Evolutionary conservation across 2,329 filamentous ascomycete genomes (phyloP).

Genomic region (Emericellopsis cladophorae): DNA sequence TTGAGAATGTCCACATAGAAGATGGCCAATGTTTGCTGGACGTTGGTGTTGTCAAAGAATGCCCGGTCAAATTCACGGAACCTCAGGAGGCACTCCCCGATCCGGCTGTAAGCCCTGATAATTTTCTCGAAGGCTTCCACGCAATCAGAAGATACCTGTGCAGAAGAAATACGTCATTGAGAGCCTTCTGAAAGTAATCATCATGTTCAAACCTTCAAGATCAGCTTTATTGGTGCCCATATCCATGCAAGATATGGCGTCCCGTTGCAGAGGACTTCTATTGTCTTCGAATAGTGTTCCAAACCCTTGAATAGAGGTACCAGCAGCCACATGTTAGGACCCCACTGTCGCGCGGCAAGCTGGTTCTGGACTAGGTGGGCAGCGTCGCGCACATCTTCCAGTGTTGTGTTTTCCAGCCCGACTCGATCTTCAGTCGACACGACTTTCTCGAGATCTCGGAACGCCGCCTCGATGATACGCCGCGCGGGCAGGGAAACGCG

Average conservation of each 20-base stretch:
- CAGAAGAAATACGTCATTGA: background rate
- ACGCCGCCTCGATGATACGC: background rate
- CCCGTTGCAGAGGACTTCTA: conserved; percentile 31
- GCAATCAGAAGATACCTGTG: conserved; percentile 16
- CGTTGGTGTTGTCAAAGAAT: conserved; percentile 15
- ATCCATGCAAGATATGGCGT: conserved; percentile 31
- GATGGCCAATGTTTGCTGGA: conserved; percentile 25
- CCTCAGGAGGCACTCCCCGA: conserved; percentile 22
- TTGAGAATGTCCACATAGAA: conserved; percentile 34
- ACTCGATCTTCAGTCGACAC: background rate
- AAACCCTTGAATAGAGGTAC: conserved; percentile 26
- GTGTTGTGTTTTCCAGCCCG: conserved; percentile 10
- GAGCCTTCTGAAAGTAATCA: background rate
- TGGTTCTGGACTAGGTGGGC: conserved; percentile 23
- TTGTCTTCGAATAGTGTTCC: conserved; percentile 24
- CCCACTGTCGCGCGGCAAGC: conserved; percentile 19
- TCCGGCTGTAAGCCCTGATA: conserved; percentile 23
- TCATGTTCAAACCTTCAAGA: conserved; percentile 11
- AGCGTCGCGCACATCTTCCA: conserved; percentile 22
- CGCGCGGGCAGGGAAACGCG: background rate
- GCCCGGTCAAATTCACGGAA: conserved; percentile 20
- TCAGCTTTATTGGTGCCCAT: conserved; percentile 29
- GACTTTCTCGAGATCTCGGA: background rate
- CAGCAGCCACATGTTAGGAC: conserved; percentile 30
- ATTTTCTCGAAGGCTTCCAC: conserved; percentile 26